Conservation (phyloP, 495 filamentous ascomycete species). For the Podospora pseudocomata region DNA sequence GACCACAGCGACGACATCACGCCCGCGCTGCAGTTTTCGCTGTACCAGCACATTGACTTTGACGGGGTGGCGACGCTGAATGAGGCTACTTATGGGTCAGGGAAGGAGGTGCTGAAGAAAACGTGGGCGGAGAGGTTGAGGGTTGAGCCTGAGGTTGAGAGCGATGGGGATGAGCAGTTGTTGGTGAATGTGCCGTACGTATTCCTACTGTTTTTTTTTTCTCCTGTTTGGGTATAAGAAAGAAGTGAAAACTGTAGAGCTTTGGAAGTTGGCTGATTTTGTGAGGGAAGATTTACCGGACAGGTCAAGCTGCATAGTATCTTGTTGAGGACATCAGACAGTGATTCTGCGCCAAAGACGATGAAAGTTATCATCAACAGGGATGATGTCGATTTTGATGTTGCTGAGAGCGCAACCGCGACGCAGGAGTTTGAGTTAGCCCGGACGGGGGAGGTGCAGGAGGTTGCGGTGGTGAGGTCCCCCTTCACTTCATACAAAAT, state of each 20-base stretch:
- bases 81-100: conserved; percentile 64
- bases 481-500: background rate
- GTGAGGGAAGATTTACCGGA: conserved; percentile 70
- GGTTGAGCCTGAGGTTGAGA: conserved; percentile 67
- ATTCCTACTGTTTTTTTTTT: background rate
- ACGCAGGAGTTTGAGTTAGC: conserved; percentile 77
- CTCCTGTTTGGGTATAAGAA: too few relatives aligned
- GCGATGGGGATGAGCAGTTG: conserved; percentile 90
- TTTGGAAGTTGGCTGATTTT: too few relatives aligned
- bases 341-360: conserved; percentile 69
- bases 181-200: conserved; percentile 86
- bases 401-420: conserved; percentile 62
- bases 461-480: conserved; percentile 61
- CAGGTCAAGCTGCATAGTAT: conserved; percentile 89
- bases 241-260: too few relatives aligned
- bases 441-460: conserved; percentile 77
- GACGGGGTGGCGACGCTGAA: conserved; percentile 81
- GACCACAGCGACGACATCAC: conserved; percentile 88
- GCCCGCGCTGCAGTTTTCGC: conserved; percentile 78
- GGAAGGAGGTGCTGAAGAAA: conserved; percentile 76
- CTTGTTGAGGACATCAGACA: conserved; percentile 71
- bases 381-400: conserved; percentile 77
- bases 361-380: conserved; percentile 82
- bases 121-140: conserved; percentile 79
- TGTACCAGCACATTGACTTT: conserved; percentile 91